A percentile compares a stretch with the other conserved stretches of the same genome.
These are phyloP conservation scores for Amaranthus hypochondriacus DNA, from an alignment of 148 eudicot genomes.

Conservation along the genomic window DNA sequence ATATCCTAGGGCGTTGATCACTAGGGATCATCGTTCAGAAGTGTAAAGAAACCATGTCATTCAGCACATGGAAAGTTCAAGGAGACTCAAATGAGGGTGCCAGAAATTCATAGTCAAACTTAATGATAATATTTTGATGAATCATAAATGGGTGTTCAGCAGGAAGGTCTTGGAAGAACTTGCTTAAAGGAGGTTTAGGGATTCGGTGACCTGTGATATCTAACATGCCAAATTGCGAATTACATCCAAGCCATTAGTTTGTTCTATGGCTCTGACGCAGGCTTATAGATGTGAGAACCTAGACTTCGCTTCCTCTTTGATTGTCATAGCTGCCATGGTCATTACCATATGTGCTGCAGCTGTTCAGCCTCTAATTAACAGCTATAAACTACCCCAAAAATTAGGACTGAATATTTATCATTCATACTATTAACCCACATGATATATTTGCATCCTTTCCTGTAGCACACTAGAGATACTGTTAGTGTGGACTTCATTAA, in stretches of 20 bases:
- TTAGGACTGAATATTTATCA: not conserved
- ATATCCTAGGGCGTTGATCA: not conserved
- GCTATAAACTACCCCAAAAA: not conserved
- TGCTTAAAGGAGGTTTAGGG: not conserved
- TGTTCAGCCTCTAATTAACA: not conserved
- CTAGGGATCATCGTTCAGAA: not conserved
- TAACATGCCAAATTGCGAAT: not conserved
- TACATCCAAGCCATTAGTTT: not conserved
- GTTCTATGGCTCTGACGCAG: not conserved
- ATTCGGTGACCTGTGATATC: not conserved
- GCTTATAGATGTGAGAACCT: not conserved
- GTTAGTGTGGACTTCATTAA: not conserved
- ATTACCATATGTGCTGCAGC: not conserved
- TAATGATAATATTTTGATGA: not conserved
- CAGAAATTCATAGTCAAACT: too few species aligned
- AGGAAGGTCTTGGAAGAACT: not conserved
- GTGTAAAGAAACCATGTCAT: not conserved
- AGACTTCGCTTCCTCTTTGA: not conserved
- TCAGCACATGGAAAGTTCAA: not conserved
- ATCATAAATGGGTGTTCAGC: not conserved
- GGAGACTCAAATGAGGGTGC: too few species aligned
- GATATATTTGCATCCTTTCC: not conserved
- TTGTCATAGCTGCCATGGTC: not conserved
- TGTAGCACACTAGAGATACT: not conserved
- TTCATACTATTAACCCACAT: not conserved